Base-by-base conservation (phyloP, 225 moss, liverwort and hornwort species). In the Polytrichum formosum region DNA sequence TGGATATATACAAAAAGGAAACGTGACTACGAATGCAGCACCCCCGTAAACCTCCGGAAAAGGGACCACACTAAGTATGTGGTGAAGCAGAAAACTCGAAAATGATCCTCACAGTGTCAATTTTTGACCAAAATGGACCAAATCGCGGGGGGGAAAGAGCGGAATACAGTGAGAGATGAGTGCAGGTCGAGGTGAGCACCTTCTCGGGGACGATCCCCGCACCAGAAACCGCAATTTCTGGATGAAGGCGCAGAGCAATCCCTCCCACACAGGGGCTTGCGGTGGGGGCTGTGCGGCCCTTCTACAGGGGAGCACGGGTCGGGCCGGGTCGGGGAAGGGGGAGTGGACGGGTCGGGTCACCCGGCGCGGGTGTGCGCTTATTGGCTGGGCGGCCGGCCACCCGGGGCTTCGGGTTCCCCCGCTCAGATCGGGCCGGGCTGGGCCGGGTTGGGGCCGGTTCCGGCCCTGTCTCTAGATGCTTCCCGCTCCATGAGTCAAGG, bases 231-330 rank as follows among this genome's bases (percentile, higher is more conserved):
- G 27, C 67, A 67, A 67, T 67, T 67, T 26, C 5, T 53, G 27
- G 67, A 67, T 28, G 54, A 54, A 67, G 67, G 26, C 26, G 27
- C 27, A 67, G 27, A 26, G 54, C 67, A 67, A 18, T 54, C 67
- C 67, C 67, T 67, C 67, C 67, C 67, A 67, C 67, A 67, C 67
- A 67, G 53, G 22, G 53, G 61, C 4, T 26, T 63, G 22, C 5
- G 27, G 53, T 54, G 46, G 53, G 25, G 25, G 67, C 46, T 67
- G 54, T 27, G 25, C 53, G 53, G 54, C 5, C 67, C 67, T 21
- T 22, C 66, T 30, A 18, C 65, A 31, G 31, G 31, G 7, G 31
- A 31, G 31, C 31, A 7, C 31, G 31, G 31, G 31, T 31, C 31
- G 31, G 31, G 31, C 31, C 31, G 31, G 31, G 31, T 31, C 7